Evolutionary conservation across 768 basidiomycete species (phyloP).

Genomic region (Rhodotorula paludigena): DNA sequence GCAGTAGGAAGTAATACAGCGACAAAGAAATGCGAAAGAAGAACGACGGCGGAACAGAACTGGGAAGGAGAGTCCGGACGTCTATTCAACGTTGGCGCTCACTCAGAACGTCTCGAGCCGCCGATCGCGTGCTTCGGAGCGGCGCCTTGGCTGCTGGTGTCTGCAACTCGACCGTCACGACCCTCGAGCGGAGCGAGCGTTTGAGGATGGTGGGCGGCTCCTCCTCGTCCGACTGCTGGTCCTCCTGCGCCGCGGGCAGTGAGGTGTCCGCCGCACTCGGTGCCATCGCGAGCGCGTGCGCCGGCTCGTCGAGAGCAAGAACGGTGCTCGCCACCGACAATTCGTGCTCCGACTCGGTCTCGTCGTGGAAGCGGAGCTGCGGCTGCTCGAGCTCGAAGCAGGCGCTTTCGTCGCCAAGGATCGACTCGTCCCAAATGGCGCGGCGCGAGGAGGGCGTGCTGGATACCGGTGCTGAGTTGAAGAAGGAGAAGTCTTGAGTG

Average conservation of each 20-base stretch:
- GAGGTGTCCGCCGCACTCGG: too few relatives aligned
- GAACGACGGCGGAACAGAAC: neutral
- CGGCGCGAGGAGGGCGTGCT: neutral
- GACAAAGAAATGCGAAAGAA: too few relatives aligned
- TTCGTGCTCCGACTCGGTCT: constrained; percentile 18
- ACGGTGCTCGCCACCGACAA: neutral
- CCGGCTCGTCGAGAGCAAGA: neutral
- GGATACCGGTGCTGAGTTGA: neutral
- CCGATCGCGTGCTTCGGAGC: neutral
- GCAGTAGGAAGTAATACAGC: too few relatives aligned
- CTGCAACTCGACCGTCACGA: constrained; percentile 27
- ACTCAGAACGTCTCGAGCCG: constrained; percentile 12
- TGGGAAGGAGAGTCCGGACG: neutral
- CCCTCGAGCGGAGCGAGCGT: constrained; percentile 18
- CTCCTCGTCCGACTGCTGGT: neutral
- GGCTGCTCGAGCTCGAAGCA: constrained; percentile 30
- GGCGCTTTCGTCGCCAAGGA: constrained; percentile 14
- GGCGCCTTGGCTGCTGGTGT: constrained; percentile 1
- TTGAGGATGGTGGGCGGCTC: constrained; percentile 52
- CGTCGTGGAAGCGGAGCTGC: constrained; percentile 24
- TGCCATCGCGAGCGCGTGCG: neutral
- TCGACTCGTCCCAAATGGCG: neutral
- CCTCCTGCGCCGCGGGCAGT: constrained; percentile 1
- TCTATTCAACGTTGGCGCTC: constrained; percentile 17
- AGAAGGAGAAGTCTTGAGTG: constrained; percentile 1